These are phyloP conservation scores for Juncus effusus DNA, from an alignment of 176 grass and related monocot species.

Conservation along the genomic window DNA sequence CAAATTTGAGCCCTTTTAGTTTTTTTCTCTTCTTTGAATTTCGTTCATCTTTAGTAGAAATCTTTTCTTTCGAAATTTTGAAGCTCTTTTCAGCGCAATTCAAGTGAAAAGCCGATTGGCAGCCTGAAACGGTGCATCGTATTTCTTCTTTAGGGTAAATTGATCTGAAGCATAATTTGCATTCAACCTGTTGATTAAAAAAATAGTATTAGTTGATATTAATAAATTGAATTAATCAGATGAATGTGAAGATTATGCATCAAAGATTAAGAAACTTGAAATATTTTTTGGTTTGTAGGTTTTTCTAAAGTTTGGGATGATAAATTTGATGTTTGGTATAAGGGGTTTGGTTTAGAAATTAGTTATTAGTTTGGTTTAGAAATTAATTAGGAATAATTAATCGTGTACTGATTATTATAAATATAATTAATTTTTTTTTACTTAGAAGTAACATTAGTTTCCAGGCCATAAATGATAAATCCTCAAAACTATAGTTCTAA, in stretches of 20 bases:
- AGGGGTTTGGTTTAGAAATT: too few relatives aligned
- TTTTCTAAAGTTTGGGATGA: too few relatives aligned
- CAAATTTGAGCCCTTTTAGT: constrained; percentile 11
- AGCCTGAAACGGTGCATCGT: constrained; percentile 49
- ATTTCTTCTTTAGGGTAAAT: constrained; percentile 64
- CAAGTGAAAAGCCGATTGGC: constrained; percentile 49
- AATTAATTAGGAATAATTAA: too few relatives aligned
- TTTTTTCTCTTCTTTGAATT: constrained; percentile 21
- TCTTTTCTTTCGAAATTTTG: constrained; percentile 30
- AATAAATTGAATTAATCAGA: neutral
- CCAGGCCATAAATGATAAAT: too few relatives aligned
- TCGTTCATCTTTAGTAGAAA: constrained; percentile 1
- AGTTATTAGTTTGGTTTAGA: too few relatives aligned
- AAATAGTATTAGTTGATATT: neutral
- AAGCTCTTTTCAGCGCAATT: constrained; percentile 42
- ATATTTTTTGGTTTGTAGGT: neutral
- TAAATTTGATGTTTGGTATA: too few relatives aligned
- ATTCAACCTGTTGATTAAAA: constrained; percentile 60
- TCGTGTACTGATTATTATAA: too few relatives aligned
- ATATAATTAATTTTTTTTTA: too few relatives aligned
- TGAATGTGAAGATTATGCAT: too few relatives aligned
- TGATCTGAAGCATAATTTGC: constrained; percentile 50
- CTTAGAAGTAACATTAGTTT: too few relatives aligned
- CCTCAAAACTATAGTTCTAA: too few relatives aligned
- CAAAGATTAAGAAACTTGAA: neutral